A percentile compares a stretch with the other conserved stretches of the same genome.
These are phyloP conservation scores for Whalleya microplaca DNA, from an alignment of 2,329 filamentous ascomycete species.

Conservation along the genomic window DNA sequence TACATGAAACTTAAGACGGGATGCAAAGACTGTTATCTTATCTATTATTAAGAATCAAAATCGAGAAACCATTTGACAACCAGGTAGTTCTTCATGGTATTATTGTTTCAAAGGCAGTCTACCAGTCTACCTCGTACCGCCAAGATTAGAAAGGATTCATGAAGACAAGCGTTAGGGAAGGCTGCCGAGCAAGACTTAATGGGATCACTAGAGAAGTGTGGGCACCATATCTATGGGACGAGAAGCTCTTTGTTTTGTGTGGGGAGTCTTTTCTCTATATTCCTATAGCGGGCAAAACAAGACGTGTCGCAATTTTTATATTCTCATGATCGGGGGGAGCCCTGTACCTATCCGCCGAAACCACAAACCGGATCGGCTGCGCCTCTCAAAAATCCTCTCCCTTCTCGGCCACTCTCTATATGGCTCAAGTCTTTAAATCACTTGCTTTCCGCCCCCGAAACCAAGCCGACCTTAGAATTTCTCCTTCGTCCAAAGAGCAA, in stretches of 20 bases:
- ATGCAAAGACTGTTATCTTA: too few relatives aligned
- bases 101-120: too few relatives aligned
- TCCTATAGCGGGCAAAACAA: background rate
- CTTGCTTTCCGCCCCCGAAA: background rate
- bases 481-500: background rate
- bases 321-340: background rate
- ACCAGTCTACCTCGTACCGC: too few relatives aligned
- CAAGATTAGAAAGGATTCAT: too few relatives aligned
- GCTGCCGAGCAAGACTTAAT: background rate
- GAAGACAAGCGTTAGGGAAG: background rate
- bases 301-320: background rate
- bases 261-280: background rate
- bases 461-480: background rate
- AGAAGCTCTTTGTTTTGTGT: background rate
- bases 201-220: background rate
- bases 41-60: too few relatives aligned
- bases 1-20: too few relatives aligned
- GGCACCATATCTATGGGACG: background rate
- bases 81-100: too few relatives aligned
- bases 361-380: background rate
- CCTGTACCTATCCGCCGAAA: background rate
- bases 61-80: too few relatives aligned
- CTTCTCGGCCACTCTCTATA: background rate
- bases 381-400: background rate
- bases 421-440: slow-evolving; percentile 1